Base-by-base conservation (phyloP, 2,329 filamentous ascomycete species). In the Pseudogymnoascus sp. region DNA sequence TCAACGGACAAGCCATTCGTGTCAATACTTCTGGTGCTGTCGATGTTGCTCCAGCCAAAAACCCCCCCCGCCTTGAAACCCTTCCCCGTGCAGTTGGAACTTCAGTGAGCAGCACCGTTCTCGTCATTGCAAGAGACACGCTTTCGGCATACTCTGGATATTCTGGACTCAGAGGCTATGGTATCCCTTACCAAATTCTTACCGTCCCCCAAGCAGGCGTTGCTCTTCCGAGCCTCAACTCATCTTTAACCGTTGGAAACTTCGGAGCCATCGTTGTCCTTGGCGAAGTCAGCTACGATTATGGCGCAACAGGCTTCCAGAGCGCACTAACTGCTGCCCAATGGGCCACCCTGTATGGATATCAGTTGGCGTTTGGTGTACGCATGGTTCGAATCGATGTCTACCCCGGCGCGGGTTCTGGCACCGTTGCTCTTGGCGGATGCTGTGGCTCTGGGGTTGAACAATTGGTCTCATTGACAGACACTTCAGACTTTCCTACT, bases 381-480 rank as follows among this genome's bases (percentile, higher is more conserved):
- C 78, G 84, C 28, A 83, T 87, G 82, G 83, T 86, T 31, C 81
- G 84, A 59, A 74, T 84, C 18, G 83, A 86, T 68, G 82, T 81
- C 5, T 85, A 78, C 67, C 84, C 84, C 5, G 77, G 77, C 5
- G 71, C 78, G 12, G 77, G 79, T 8, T 82, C 79, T 68, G 82
- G 83, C 68, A 66, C 67, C 11, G 56, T 65, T 18, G 62, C 68
- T 1, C 42, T 69, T 23, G 69, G 68, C 34, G 79, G 80, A 53
- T 84, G 82, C 72, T 83, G 81, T 70, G 72, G 72, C 56, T 68
- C 69, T 63, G 79, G 77, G 11, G 77, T 79, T 3, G 81, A 84
- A 66, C 81, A 84, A 68, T 69, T 78, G 34, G 71, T 87, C 43
- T 79, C 77, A 62, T 80, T 86, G 70, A 82, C 79, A n/a, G 80